Base-by-base conservation (phyloP, 805 yeast genomes). In the Candida pseudoglaebosa region DNA sequence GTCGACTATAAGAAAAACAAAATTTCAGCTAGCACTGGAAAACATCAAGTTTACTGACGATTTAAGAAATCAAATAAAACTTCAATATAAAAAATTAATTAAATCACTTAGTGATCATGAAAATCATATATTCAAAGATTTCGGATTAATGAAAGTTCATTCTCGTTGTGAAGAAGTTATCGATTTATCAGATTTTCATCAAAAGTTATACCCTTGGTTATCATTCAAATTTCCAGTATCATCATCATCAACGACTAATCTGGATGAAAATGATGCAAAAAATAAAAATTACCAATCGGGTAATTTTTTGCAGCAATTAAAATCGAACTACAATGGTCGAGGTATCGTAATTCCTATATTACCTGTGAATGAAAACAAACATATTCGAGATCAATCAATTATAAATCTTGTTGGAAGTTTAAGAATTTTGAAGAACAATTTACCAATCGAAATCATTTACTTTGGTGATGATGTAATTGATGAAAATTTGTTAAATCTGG, bases 341-440 rank as follows among this genome's bases (percentile, higher is more conserved):
- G 70, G 70, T 0, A 59, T 65, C 5, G 64, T 62, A 13, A 54
- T 65, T 4, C 61, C 67, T 1, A 24, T 62, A 4, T 36, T 52
- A 12, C 57, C 59, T 2, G 29, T 26, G 29, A 26, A 26, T n/a
- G 29, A 26, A n/a, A 17, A 33, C 2, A 21, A 37, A 4, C 37
- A 43, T 7, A 41, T 38, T 17, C 22, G 39, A 14, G 43, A 41
- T 10, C 37, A 39, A 15, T 57, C 53, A 36, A 20, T 61, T 4
- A 41, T 34, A n/a, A 41, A 62, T 12, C 39, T 57, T 18, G 44
- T 62, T 7, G 47, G 46, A 4, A 60, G 57, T 4, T 43, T 65
- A 13, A 44, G 65, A 14, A 56, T 41, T 0, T 45, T 55, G 29
- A 53, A 53, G 17, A 63, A 59, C 36, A 36, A 26, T 13, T 48